A percentile compares a stretch with the other conserved stretches of the same genome.
Conservation (phyloP, 345 rosid species). For the Eutrema yunnanense region DNA sequence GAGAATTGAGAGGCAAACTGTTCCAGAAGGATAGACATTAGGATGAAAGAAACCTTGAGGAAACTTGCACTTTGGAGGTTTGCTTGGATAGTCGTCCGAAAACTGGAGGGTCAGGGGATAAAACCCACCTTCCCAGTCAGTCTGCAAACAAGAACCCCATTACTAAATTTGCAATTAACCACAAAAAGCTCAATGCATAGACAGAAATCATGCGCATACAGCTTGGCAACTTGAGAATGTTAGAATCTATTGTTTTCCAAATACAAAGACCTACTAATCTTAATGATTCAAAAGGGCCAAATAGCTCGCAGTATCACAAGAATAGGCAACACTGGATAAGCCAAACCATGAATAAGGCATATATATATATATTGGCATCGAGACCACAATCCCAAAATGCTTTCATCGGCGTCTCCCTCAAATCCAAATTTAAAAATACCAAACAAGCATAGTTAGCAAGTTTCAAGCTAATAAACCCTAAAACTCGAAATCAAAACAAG, state of each 20-base stretch:
- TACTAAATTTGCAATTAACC: neutral
- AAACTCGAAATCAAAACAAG: neutral
- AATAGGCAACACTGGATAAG: neutral
- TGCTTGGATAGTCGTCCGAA: conserved; percentile 8
- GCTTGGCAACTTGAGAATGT: neutral
- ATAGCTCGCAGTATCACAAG: neutral
- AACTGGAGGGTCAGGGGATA: conserved; percentile 5
- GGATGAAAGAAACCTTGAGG: conserved; percentile 13
- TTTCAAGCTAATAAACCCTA: neutral
- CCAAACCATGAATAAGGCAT: neutral
- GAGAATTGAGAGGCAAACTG: conserved; percentile 8
- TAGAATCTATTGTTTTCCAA: neutral
- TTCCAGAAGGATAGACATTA: conserved; percentile 16
- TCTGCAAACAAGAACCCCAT: neutral
- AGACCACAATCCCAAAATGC: neutral
- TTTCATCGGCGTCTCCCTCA: neutral
- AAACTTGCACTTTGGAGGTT: conserved; percentile 19
- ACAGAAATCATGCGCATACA: too few relatives aligned
- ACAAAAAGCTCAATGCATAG: neutral
- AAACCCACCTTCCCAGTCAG: conserved; percentile 14
- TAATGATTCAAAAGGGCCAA: neutral
- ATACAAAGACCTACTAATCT: neutral
- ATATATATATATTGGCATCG: neutral
- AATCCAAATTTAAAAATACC: neutral
- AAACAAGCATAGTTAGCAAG: neutral